Conservation (phyloP, 2,329 filamentous ascomycete genomes). For the Fusarium sp. region DNA sequence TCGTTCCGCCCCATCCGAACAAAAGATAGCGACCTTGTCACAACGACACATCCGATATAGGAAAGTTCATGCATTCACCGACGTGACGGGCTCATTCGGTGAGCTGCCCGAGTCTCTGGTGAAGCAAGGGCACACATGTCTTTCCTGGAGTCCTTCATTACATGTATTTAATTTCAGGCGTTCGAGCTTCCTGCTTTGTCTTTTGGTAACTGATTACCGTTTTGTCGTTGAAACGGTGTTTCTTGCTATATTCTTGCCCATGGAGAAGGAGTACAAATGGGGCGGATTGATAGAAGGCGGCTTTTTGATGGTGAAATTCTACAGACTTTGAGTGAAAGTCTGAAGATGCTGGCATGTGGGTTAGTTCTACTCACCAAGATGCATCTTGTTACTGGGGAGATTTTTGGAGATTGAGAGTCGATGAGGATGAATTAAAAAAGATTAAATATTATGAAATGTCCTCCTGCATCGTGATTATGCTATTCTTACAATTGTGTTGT, state of each 20-base stretch:
- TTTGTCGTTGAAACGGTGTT: slow-evolving; percentile 19
- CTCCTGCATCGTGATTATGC: neutral
- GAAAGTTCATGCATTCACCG: slow-evolving; percentile 30
- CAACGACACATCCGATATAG: slow-evolving; percentile 17
- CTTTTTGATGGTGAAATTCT: slow-evolving; percentile 11
- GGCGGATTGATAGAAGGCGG: slow-evolving; percentile 29
- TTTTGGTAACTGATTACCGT: slow-evolving; percentile 17
- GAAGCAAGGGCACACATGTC: slow-evolving; percentile 15
- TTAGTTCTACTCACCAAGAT: slow-evolving; percentile 12
- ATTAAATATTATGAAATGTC: slow-evolving; percentile 1
- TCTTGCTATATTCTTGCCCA: slow-evolving; percentile 23
- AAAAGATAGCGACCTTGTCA: slow-evolving; percentile 31
- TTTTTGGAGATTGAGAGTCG: slow-evolving; percentile 36
- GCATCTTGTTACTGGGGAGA: slow-evolving; percentile 26
- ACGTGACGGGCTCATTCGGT: slow-evolving; percentile 32
- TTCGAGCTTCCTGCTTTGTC: slow-evolving; percentile 31
- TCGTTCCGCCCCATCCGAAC: slow-evolving; percentile 25
- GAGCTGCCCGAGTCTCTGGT: slow-evolving; percentile 21
- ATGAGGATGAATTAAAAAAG: slow-evolving; percentile 42
- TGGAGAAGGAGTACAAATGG: slow-evolving; percentile 3
- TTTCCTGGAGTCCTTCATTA: slow-evolving; percentile 28
- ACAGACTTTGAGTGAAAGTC: slow-evolving; percentile 16
- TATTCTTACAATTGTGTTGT: neutral
- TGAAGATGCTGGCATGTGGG: neutral
- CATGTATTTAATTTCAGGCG: slow-evolving; percentile 46